Base-by-base conservation (phyloP, 768 basidiomycete genomes). In the Mycena polygramma region DNA sequence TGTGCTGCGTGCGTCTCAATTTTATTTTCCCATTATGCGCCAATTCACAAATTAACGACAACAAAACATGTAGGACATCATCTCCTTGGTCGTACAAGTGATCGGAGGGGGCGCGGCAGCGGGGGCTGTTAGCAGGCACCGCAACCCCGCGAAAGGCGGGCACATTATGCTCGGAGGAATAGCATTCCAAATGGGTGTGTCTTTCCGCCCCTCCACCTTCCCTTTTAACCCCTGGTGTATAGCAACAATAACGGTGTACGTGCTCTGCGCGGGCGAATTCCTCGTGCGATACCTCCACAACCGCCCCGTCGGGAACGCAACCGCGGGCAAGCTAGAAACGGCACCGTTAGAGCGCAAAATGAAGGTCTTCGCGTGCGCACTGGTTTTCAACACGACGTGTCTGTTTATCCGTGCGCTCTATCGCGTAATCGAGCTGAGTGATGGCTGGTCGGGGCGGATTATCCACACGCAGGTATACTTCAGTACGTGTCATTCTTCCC, bases 211-310 rank as follows among this genome's bases (percentile, higher is more conserved):
- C n/a, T n/a, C n/a, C n/a, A n/a, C n/a, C n/a, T n/a, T n/a, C n/a
- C n/a, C n/a, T n/a, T n/a, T n/a, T n/a, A n/a, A n/a, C n/a, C n/a
- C n/a, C n/a, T n/a, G n/a, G n/a, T n/a, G n/a, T 43, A 17, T 41
- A 74, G 73, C 45, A 0, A 67, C 68, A 2, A 72, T 74, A 15
- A 46, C 61, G 17, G 65, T 49, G 2, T 74, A 72, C 57, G 60
- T 46, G 39, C 10, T 69, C 7, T 87, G 85, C 76, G 84, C 35
- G 76, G 71, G 17, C 83, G 87, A 66, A 83, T 88, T 73, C 77
- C 81, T 62, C 76, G 83, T 63, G 84, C 87, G 71, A 63, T 85
- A 63, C 43, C 51, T 69, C 4, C 9, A 17, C 9, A 53, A 65
- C 54, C 57, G 46, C 2, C 73, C 69, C 39, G 0, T 63, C 11